Base-by-base conservation (phyloP, 495 filamentous ascomycete genomes). In the Extremus antarcticus region DNA sequence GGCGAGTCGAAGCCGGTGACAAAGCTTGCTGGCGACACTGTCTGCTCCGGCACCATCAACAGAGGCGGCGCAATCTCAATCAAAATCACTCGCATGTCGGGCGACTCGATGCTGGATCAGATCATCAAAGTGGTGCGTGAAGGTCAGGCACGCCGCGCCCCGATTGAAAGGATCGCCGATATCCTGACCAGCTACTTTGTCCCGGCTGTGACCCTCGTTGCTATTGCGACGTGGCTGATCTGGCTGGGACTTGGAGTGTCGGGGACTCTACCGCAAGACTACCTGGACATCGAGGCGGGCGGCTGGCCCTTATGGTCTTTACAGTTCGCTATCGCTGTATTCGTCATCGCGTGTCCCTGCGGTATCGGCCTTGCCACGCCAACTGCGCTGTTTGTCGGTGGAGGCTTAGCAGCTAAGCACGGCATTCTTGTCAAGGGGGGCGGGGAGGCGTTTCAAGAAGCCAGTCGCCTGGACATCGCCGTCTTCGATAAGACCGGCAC, bases 401-500 rank as follows among this genome's bases (percentile, higher is more conserved):
- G 87, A 49, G 91, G 89, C 0, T 67, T 97, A 2, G 91, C 92
- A 15, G 91, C 91, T 2, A 83, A 85, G 59, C 73, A 90, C 63
- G 91, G 92, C 3, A 94, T 97, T 48, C 71, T 97, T 2, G 91
- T 90, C 56, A 91, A 92, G 67, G 91, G 91, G n/a, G 91, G 91
- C 17, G 92, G 91, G 22, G 88, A 95, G 64, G 91, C 92, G 0
- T 96, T 97, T 63, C 87, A 97, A 68, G 90, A 94, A 71, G 90
- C 92, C 11, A 94, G 88, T 58, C 76, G 76, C 2, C 75, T 96
- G 7, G 87, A 94, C 65, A 84, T 82, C 52, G 81, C 96, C 20
- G 88, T 96, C 15, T 96, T 97, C 62, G 91, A 97, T 73, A 97
- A 97, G 73, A 97, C 91, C 0, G 91, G 91, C 0, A 97, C 91